phyloP scores from a whole-genome alignment of 2,329 filamentous ascomycete species.

The Aspergillus fijiensis region DNA sequence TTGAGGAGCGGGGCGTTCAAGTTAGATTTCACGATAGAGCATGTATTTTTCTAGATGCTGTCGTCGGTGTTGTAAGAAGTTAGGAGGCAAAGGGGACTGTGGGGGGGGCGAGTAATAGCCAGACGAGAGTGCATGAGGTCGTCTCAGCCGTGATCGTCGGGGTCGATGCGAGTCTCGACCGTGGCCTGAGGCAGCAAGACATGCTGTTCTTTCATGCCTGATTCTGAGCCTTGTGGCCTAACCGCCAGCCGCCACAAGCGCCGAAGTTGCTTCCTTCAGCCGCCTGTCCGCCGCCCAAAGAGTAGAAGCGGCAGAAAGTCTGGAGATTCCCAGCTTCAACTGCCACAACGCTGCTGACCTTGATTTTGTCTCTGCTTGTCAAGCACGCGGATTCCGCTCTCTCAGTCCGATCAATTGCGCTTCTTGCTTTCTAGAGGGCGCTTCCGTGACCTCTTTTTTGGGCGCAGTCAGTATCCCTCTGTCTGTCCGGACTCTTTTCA shows the following conservation, averaged over 20 bases:
- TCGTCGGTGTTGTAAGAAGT: not conserved
- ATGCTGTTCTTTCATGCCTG: not conserved
- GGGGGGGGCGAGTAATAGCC: conserved; percentile 17
- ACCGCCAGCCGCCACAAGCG: conserved; percentile 21
- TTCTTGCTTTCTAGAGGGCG: not conserved
- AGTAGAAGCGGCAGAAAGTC: not conserved
- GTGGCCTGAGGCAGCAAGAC: conserved; percentile 18
- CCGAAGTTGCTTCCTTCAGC: not conserved
- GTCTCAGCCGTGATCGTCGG: conserved; percentile 20
- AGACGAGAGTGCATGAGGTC: conserved; percentile 23
- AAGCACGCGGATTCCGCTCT: not conserved
- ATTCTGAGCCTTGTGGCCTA: conserved; percentile 10
- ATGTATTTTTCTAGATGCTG: conserved; percentile 21
- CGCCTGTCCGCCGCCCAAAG: not conserved
- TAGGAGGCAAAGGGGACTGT: conserved; percentile 7
- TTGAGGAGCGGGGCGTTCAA: conserved; percentile 13
- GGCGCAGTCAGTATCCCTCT: conserved; percentile 25
- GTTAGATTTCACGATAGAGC: conserved; percentile 15
- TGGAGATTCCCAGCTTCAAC: not conserved
- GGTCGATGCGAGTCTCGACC: conserved; percentile 35
- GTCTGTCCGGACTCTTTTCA: conserved; percentile 1
- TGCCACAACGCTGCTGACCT: conserved; percentile 1
- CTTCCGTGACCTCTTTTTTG: conserved; percentile 9
- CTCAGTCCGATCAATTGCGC: conserved; percentile 9
- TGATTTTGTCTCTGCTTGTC: conserved; percentile 8